These are phyloP conservation scores for Phaffomyces thermotolerans DNA, from an alignment of 805 yeast species.

Conservation along the genomic window DNA sequence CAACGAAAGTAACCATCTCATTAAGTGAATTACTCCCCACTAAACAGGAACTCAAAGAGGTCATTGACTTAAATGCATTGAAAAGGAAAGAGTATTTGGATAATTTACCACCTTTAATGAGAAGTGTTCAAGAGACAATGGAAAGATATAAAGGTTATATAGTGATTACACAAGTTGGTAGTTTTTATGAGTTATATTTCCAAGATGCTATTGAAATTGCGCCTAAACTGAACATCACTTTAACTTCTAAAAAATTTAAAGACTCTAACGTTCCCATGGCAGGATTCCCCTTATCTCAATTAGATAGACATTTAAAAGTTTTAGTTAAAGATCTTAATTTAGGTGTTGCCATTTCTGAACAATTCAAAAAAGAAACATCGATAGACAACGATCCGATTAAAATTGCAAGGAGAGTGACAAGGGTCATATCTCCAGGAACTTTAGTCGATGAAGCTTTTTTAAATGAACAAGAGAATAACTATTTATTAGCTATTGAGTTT, in stretches of 20 bases:
- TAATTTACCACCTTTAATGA: constrained; percentile 29
- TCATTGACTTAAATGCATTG: not conserved
- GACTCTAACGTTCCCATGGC: constrained; percentile 62
- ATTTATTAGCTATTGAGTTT: constrained; percentile 55
- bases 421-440: constrained; percentile 91
- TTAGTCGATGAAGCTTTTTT: constrained; percentile 79
- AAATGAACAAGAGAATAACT: constrained; percentile 66
- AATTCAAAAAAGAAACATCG: constrained; percentile 30
- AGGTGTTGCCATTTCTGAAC: constrained; percentile 82
- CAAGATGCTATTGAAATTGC: constrained; percentile 79
- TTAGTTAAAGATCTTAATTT: constrained; percentile 63
- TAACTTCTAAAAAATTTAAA: constrained; percentile 48
- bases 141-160: constrained; percentile 44
- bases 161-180: constrained; percentile 75
- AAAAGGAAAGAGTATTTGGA: constrained; percentile 3
- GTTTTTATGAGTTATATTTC: constrained; percentile 81
- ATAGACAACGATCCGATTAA: constrained; percentile 29
- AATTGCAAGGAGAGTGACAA: constrained; percentile 61
- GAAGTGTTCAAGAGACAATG: constrained; percentile 34
- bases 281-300: constrained; percentile 74
- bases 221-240: constrained; percentile 60
- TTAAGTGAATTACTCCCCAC: too few species aligned
- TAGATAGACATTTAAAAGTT: constrained; percentile 65
- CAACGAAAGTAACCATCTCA: not conserved
- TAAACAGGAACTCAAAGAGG: not conserved